Conservation (phyloP, 2,329 filamentous ascomycete species). For the Pseudocercospora pini-densiflorae region DNA sequence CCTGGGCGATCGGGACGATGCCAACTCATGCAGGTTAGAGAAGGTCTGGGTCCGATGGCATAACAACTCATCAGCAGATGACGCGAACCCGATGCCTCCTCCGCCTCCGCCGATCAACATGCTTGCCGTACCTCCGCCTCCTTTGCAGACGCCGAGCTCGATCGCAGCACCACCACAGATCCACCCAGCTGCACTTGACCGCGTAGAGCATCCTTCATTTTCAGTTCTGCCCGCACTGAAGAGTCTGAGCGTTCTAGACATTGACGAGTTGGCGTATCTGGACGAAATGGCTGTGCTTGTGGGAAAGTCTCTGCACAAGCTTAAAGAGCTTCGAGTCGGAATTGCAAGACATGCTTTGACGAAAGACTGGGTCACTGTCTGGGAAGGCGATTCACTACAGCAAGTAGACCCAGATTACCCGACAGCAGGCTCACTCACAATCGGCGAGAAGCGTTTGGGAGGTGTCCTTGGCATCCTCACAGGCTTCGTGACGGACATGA, state of each 20-base stretch:
- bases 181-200: slow-evolving; percentile 46
- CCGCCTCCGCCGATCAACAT: slow-evolving; percentile 42
- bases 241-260: slow-evolving; percentile 76
- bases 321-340: slow-evolving; percentile 75
- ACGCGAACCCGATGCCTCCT: slow-evolving; percentile 44
- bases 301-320: slow-evolving; percentile 66
- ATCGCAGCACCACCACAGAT: slow-evolving; percentile 20
- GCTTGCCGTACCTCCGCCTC: slow-evolving; percentile 26
- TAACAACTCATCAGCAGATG: slow-evolving; percentile 65
- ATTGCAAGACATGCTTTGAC: slow-evolving; percentile 62
- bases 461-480: slow-evolving; percentile 72
- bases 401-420: slow-evolving; percentile 68
- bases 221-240: slow-evolving; percentile 76
- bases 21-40: slow-evolving; percentile 69
- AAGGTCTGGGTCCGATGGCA: slow-evolving; percentile 84
- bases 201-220: slow-evolving; percentile 78
- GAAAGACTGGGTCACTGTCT: slow-evolving; percentile 63
- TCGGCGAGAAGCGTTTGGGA: slow-evolving; percentile 67
- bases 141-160: slow-evolving; percentile 12
- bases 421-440: slow-evolving; percentile 49
- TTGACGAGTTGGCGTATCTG: slow-evolving; percentile 80
- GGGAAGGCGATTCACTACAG: slow-evolving; percentile 65
- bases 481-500: slow-evolving; percentile 67
- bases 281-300: slow-evolving; percentile 82
- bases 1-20: slow-evolving; percentile 64